Percentiles rank a stretch among this genome's conserved stretches.
Conservation (phyloP, 768 basidiomycete genomes). For the Kwoniella pini region DNA sequence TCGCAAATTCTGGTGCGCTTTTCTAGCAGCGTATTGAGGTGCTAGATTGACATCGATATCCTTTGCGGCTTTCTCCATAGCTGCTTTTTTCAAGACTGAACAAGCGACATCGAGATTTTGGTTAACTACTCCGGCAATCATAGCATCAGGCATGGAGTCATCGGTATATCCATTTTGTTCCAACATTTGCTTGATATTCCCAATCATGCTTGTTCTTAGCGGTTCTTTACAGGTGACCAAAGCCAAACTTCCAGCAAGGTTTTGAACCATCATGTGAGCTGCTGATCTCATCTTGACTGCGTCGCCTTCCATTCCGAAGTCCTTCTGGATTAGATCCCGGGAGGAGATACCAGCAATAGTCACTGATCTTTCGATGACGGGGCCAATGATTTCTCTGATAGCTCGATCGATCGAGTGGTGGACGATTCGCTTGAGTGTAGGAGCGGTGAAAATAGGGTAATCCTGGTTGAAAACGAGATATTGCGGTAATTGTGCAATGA, state of each 20-base stretch:
- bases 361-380: constrained; percentile 96
- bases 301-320: constrained; percentile 88
- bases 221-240: constrained; percentile 98
- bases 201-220: constrained; percentile 83
- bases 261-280: constrained; percentile 94
- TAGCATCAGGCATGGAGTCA: constrained; percentile 78
- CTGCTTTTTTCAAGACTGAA: constrained; percentile 91
- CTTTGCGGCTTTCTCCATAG: constrained; percentile 89
- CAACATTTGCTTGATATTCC: constrained; percentile 79
- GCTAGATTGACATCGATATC: constrained; percentile 91
- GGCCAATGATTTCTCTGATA: constrained; percentile 95
- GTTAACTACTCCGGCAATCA: constrained; percentile 71
- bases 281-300: constrained; percentile 88
- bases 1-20: constrained; percentile 68
- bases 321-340: constrained; percentile 89
- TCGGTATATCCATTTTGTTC: constrained; percentile 87
- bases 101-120: constrained; percentile 95
- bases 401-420: constrained; percentile 89
- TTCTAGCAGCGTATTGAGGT: constrained; percentile 75
- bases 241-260: constrained; percentile 92
- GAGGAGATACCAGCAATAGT: constrained; percentile 98
- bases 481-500: constrained; percentile 62
- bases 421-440: constrained; percentile 83
- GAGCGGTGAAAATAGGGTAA: constrained; percentile 67
- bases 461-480: constrained; percentile 75